Evolutionary conservation across 495 filamentous ascomycete genomes (phyloP).

Genomic region (Talaromyces thailandensis): DNA sequence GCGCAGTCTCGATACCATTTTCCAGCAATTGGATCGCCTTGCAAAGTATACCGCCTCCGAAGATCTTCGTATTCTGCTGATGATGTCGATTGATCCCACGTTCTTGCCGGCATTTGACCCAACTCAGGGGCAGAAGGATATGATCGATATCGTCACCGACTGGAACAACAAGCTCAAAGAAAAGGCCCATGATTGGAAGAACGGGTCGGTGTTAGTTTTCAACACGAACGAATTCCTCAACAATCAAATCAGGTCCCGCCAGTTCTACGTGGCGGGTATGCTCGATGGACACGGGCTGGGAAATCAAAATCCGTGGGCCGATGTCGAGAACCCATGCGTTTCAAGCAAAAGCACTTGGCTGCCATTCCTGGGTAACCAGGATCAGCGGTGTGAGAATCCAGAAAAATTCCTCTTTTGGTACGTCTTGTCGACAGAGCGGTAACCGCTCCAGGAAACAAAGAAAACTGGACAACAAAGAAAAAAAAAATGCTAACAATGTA

Average conservation of each 20-base stretch:
- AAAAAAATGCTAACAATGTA: not conserved
- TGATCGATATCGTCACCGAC: slow-evolving; percentile 28
- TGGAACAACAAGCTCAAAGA: slow-evolving; percentile 39
- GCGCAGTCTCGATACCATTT: slow-evolving; percentile 33
- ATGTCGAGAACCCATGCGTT: slow-evolving; percentile 29
- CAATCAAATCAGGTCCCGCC: slow-evolving; percentile 37
- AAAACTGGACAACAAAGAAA: not conserved
- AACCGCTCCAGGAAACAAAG: slow-evolving; percentile 5
- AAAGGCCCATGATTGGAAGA: slow-evolving; percentile 29
- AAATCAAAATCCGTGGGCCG: slow-evolving; percentile 28
- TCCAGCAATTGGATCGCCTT: slow-evolving; percentile 32
- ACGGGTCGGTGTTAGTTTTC: slow-evolving; percentile 38
- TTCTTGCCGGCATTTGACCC: slow-evolving; percentile 36
- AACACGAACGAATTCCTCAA: slow-evolving; percentile 41
- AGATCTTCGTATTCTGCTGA: slow-evolving; percentile 39
- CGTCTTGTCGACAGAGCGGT: slow-evolving; percentile 10
- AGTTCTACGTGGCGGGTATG: slow-evolving; percentile 33
- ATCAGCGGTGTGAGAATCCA: slow-evolving; percentile 31
- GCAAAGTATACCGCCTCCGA: slow-evolving; percentile 26
- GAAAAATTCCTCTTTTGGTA: slow-evolving; percentile 46
- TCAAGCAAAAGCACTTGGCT: slow-evolving; percentile 20
- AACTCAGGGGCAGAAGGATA: slow-evolving; percentile 29
- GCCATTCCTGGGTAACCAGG: slow-evolving; percentile 27
- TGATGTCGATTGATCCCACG: slow-evolving; percentile 40
- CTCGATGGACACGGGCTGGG: slow-evolving; percentile 33